Base-by-base conservation (phyloP, 2,329 filamentous ascomycete genomes). In the Alternaria hordeiaustralica region DNA sequence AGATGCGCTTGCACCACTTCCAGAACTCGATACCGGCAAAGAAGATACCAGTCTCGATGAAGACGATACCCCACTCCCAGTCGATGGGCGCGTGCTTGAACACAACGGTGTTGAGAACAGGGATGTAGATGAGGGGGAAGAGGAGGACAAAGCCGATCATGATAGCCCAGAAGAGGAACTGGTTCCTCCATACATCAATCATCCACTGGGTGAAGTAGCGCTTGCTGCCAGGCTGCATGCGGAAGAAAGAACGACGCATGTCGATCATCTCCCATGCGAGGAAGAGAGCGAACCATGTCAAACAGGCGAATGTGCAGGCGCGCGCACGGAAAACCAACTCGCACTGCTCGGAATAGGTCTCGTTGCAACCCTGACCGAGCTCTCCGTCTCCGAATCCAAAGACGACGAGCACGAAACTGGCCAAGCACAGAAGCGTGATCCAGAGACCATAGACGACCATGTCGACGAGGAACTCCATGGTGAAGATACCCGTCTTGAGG, bases 261-360 rank as follows among this genome's bases (percentile, higher is more conserved):
- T 92, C 86, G 63, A 92, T 85, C 86, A 92, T 90, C 77, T 94
- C 90, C 91, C 91, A 94, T 0, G 92, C 91, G 6, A 92, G 84
- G 82, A 93, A 92, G 18, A 93, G 85, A 0, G 90, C 89, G 70
- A 90, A 90, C 90, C 91, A 93, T 0, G 90, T 93, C 56, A 93
- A 84, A 68, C 87, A 91, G 30, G 89, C 90, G 73, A 93, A 93
- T 5, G 88, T 90, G 0, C 91, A 92, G 1, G 90, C 89, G 13
- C 91, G 88, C 0, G 90, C 91, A 11, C 76, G 75, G 69, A 78
- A 80, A 1, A 80, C 78, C 9, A 77, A 72, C 41, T 80, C 75
- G 49, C 78, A 80, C 13, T 63, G 61, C 0, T 68, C 64, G 26
- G 67, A 73, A 65, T 78, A 80, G 11, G 62, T 46, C 30, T 78